These are phyloP conservation scores for Colletotrichum theobromicola DNA, from an alignment of 2,329 filamentous ascomycete species.

Conservation along the genomic window DNA sequence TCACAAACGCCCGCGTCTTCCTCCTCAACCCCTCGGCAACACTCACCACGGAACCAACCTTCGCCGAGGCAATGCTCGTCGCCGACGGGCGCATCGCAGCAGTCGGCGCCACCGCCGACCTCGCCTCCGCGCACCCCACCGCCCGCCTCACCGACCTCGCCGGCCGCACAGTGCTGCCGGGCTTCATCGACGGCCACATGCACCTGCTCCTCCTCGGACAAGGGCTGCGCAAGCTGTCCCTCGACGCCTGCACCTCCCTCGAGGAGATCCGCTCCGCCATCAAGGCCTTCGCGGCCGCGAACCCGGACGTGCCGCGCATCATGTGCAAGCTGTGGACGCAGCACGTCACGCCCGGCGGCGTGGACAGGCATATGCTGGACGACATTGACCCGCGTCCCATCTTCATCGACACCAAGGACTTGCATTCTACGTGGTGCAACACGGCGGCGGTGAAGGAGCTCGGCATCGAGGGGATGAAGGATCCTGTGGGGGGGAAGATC, in stretches of 20 bases:
- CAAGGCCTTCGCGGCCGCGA: slow-evolving; percentile 46
- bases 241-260: slow-evolving; percentile 53
- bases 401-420: slow-evolving; percentile 61
- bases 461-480: slow-evolving; percentile 46
- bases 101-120: slow-evolving; percentile 10
- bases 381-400: slow-evolving; percentile 60
- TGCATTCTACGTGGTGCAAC: slow-evolving; percentile 64
- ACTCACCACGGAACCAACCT: slow-evolving; percentile 18
- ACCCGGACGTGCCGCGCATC: slow-evolving; percentile 54
- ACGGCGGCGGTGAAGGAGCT: slow-evolving; percentile 55
- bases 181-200: slow-evolving; percentile 64
- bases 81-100: slow-evolving; percentile 16
- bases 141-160: slow-evolving; percentile 19
- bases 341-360: slow-evolving; percentile 49
- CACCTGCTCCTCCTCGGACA: slow-evolving; percentile 61
- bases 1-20: slow-evolving; percentile 23
- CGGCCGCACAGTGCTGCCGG: slow-evolving; percentile 50
- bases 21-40: slow-evolving; percentile 8
- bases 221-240: slow-evolving; percentile 53
- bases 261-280: slow-evolving; percentile 55
- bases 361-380: slow-evolving; percentile 54
- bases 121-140: neutral
- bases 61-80: slow-evolving; percentile 23
- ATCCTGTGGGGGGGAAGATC: slow-evolving; percentile 57
- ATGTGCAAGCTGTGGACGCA: slow-evolving; percentile 63